phyloP scores from a whole-genome alignment of 352 stramenopile genomes.

The Pythium myriotylum region DNA sequence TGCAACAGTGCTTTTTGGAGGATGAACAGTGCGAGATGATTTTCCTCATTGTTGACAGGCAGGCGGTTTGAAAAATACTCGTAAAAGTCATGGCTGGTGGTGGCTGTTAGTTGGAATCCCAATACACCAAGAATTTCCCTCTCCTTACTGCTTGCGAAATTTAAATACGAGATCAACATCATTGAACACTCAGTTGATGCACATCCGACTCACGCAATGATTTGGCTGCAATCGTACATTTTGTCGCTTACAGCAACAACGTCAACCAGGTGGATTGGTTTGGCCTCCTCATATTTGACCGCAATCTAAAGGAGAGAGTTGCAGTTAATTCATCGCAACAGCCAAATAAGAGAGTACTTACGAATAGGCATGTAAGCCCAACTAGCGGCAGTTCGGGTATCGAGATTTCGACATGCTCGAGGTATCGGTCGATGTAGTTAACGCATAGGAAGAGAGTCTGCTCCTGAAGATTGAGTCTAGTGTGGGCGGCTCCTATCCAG shows the following conservation, averaged over 20 bases:
- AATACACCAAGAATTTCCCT: conserved; percentile 95
- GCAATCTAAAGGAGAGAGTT: conserved; percentile 61
- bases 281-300: conserved; percentile 99
- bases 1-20: conserved; percentile 60
- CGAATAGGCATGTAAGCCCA: conserved; percentile 94
- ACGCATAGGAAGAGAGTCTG: conserved; percentile 98
- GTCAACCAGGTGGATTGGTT: conserved; percentile 96
- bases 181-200: neutral
- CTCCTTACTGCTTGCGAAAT: conserved; percentile 83
- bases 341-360: conserved; percentile 21
- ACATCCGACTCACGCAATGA: conserved; percentile 59
- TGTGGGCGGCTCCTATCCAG: conserved; percentile 95
- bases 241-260: conserved; percentile 98
- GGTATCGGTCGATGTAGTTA: conserved; percentile 98
- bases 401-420: conserved; percentile 90
- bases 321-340: neutral
- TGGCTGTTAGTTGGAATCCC: conserved; percentile 96
- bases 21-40: conserved; percentile 60
- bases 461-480: conserved; percentile 97
- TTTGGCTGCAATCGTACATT: conserved; percentile 89
- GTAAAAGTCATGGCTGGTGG: conserved; percentile 95
- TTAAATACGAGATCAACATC: neutral
- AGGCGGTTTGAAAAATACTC: conserved; percentile 92
- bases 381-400: conserved; percentile 97
- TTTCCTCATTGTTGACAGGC: conserved; percentile 38